phyloP scores from a whole-genome alignment of 345 rosid species.

The Dipteronia sinensis region DNA sequence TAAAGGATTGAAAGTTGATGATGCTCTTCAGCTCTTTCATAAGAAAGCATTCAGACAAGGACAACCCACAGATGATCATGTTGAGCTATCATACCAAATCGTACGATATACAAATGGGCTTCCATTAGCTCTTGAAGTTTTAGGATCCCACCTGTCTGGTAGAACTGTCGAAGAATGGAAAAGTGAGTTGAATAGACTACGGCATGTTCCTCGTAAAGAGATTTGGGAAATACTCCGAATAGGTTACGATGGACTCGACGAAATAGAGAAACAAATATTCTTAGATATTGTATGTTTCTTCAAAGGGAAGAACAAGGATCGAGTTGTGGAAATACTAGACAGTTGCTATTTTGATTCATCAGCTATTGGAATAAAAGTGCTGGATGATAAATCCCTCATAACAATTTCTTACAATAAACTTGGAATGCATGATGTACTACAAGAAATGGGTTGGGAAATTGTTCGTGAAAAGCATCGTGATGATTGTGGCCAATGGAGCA shows the following conservation, averaged over 20 bases:
- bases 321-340: constrained; percentile 5
- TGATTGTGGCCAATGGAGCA: neutral
- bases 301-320: neutral
- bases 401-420: constrained; percentile 7
- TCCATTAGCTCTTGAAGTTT: constrained; percentile 23
- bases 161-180: constrained; percentile 3
- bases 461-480: too few relatives aligned
- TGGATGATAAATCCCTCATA: constrained; percentile 11
- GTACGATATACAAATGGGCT: neutral
- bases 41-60: constrained; percentile 2
- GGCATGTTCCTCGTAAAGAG: neutral
- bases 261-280: neutral
- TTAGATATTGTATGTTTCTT: constrained; percentile 17
- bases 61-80: neutral
- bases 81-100: neutral
- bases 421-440: constrained; percentile 23
- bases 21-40: constrained; percentile 14
- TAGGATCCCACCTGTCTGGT: constrained; percentile 8
- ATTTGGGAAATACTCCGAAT: neutral
- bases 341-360: constrained; percentile 7
- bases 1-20: neutral
- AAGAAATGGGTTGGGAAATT: constrained; percentile 21
- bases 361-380: neutral
- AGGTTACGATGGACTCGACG: constrained; percentile 6
- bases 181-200: neutral